Conservation (phyloP, 2,329 filamentous ascomycete species). For the Trichophyton benhamiae region DNA sequence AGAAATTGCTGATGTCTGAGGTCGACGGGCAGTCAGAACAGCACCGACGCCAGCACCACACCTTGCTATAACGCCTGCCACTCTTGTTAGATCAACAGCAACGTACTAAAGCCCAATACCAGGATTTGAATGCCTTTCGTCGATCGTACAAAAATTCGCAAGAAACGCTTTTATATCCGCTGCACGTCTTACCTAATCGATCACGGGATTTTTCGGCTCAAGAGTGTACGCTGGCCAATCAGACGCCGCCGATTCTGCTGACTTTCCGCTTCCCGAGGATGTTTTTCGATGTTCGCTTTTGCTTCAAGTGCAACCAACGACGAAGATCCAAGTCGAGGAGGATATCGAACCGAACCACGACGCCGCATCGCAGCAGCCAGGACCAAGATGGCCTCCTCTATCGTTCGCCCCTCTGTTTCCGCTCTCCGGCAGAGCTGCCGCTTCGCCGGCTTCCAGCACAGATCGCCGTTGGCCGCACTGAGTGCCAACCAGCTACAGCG, state of each 20-base stretch:
- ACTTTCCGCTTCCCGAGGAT: slow-evolving; percentile 12
- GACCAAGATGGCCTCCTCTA: slow-evolving; percentile 26
- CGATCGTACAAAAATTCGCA: too few relatives aligned
- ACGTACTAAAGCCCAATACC: background rate
- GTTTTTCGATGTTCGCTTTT: slow-evolving; percentile 10
- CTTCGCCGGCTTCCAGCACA: slow-evolving; percentile 14
- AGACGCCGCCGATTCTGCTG: slow-evolving; percentile 11
- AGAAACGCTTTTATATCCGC: background rate
- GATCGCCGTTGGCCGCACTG: slow-evolving; percentile 14
- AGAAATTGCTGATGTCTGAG: too few relatives aligned
- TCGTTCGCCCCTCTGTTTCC: slow-evolving; percentile 27
- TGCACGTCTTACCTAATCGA: background rate
- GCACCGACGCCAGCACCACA: too few relatives aligned
- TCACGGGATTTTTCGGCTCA: slow-evolving; percentile 14
- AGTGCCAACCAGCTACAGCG: slow-evolving; percentile 19
- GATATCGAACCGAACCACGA: background rate
- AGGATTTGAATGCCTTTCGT: too few relatives aligned
- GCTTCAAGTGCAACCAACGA: background rate
- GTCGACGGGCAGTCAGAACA: too few relatives aligned
- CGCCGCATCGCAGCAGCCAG: background rate
- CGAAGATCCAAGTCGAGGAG: background rate
- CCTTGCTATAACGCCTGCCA: too few relatives aligned
- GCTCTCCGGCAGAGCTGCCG: slow-evolving; percentile 25
- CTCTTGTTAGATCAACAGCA: background rate
- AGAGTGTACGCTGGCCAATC: slow-evolving; percentile 10